Base-by-base conservation (phyloP, 352 stramenopile species). In the Pythium monospermum region DNA sequence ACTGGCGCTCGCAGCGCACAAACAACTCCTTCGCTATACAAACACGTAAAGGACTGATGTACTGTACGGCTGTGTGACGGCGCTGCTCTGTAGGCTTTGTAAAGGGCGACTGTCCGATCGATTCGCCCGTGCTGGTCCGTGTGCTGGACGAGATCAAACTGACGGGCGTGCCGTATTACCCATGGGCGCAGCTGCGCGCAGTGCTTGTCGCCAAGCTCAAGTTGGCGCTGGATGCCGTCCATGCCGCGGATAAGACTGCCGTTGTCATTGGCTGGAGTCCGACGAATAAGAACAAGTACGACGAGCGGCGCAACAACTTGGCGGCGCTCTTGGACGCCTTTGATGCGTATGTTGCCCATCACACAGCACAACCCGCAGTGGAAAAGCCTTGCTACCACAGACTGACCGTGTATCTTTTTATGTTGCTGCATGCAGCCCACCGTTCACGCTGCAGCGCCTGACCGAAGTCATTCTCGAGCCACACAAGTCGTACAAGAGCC, bases 381-480 rank as follows among this genome's bases (percentile, higher is more conserved):
- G 35, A 11, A 19, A 38, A n/a, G n/a, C n/a, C n/a, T n/a, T n/a
- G n/a, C n/a, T n/a, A n/a, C 23, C 19, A 26, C 11, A 26, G n/a
- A 31, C 5, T 28, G 16, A 6, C 35, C 35, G 41, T n/a, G 22
- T 32, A 2, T 33, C 12, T 6, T 37, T 49, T 10, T 45, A 18
- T 11, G 2, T 7, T 32, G 19, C 18, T 8, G 15, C 40, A 21
- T 28, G 18, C 45, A 83, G 76, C 1, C 76, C 82, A 26, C 82
- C 82, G 30, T 93, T 93, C 60, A 93, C 82, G 46, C 70, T 93
- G 50, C 82, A 93, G 57, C 68, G 82, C 0, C 69, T 93, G 43
- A 84, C 76, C 3, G 82, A 93, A 63, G 74, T 93, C 33, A 76
- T 91, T 39, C 10, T 90, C 36, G 67, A 88, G 50, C 82, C 82